Base-by-base conservation (phyloP, 352 stramenopile genomes). In the Thraustochytrium sp. region DNA sequence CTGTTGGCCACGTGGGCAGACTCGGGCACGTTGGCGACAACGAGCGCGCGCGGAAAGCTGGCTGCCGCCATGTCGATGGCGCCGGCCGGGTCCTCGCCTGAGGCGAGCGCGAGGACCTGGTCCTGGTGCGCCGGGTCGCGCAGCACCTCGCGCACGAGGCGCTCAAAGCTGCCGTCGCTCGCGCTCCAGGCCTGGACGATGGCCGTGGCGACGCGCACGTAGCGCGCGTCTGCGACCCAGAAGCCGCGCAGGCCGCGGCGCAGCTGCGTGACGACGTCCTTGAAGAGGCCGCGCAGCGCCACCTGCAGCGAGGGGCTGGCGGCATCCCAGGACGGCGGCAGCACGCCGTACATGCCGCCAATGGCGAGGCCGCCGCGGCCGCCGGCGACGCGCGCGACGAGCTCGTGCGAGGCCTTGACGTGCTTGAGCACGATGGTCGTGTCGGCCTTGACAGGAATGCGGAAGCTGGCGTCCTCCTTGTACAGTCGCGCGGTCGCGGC, bases 261-360 rank as follows among this genome's bases (percentile, higher is more conserved):
- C 4, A 80, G 68, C 38, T 80, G 68, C 42, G 68, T 80, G 23
- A 80, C 21, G 29, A 80, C 42, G 34, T 80, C 68, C n/a, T 63
- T 68, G 36, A 80, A 46, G 26, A 80, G 40, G 31, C 68, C 68
- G 23, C 48, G 48, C 31, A 80, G 44, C 26, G 46, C 53, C 26
- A 80, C 38, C 53, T 80, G 68, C 5, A 80, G 26, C 37, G 68
- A 65, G 4, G 34, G 4, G 42, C 53, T 51, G 9, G 23, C 37
- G 4, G 53, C 8, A 8, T 80, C 42, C 31, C 68, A 46, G 16
- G 34, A 46, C 21, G 53, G n/a, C 5, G 68, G 68, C 2, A 80
- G 42, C 23, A 80, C 68, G 51, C 68, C 68, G 51, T 80, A 80
- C 68, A 80, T 80, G 51, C 68, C 68, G 26, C 68, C 68, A 72